Evolutionary conservation across 306 rosid species (phyloP).

Genomic region (Lablab purpureus): DNA sequence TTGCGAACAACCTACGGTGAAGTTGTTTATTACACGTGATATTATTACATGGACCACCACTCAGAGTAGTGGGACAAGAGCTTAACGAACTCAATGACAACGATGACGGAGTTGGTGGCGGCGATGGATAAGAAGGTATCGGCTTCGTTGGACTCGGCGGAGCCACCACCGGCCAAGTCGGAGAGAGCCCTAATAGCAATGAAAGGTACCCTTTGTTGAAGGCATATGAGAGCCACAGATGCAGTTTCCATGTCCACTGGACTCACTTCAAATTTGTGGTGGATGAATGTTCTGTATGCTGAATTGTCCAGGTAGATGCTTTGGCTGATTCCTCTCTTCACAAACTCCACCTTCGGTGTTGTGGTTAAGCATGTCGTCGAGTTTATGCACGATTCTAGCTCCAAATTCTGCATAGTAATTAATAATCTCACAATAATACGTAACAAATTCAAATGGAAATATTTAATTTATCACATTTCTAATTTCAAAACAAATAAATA

Average conservation of each 20-base stretch:
- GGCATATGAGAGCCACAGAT: conserved; percentile 60
- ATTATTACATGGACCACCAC: not conserved
- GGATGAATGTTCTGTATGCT: conserved; percentile 59
- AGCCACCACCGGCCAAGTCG: conserved; percentile 62
- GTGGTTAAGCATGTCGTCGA: conserved; percentile 62
- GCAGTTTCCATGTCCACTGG: conserved; percentile 65
- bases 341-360: conserved; percentile 56
- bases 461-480: too few relatives aligned
- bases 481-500: too few relatives aligned
- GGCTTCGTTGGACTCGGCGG: conserved; percentile 61
- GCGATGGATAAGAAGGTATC: conserved; percentile 59
- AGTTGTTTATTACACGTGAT: not conserved
- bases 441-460: too few relatives aligned
- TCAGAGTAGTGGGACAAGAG: conserved; percentile 39
- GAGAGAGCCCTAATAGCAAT: conserved; percentile 64
- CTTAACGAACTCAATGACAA: conserved; percentile 58
- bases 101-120: conserved; percentile 55
- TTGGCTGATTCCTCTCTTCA: conserved; percentile 57
- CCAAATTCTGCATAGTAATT: too few relatives aligned
- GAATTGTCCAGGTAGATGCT: conserved; percentile 65
- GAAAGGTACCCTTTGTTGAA: conserved; percentile 62
- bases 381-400: conserved; percentile 59
- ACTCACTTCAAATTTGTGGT: conserved; percentile 55
- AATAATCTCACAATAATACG: too few relatives aligned
- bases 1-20: not conserved